Conservation (phyloP, 1,139 yeast genomes). For the Magnusiomyces ingens region DNA sequence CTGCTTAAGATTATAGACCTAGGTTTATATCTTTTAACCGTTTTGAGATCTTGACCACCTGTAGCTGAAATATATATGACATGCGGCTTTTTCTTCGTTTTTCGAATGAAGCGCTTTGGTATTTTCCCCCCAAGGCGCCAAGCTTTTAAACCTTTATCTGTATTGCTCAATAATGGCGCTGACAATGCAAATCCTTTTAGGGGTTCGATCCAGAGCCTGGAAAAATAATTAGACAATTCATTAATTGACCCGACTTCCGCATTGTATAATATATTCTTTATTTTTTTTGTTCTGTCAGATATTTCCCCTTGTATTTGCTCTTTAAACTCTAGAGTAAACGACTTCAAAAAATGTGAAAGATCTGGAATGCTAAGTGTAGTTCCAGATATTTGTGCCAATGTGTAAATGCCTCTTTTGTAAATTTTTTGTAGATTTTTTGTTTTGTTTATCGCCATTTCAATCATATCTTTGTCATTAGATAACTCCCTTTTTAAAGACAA, state of each 20-base stretch:
- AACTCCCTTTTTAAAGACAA: neutral
- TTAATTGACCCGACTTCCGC: neutral
- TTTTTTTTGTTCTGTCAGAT: neutral
- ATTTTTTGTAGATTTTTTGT: neutral
- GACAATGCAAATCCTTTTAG: neutral
- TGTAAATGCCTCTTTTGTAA: no score
- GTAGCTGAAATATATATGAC: neutral
- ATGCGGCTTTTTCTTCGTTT: neutral
- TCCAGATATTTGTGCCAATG: no score
- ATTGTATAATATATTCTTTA: neutral
- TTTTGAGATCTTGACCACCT: neutral
- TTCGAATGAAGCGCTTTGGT: neutral
- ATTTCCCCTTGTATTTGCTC: no score
- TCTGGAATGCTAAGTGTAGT: no score
- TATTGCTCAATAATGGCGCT: no score
- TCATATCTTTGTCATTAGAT: neutral
- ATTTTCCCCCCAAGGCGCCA: no score
- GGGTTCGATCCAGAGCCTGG: slow-evolving; percentile 4
- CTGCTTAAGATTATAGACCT: neutral
- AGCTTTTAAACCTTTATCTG: no score
- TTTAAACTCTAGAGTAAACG: no score
- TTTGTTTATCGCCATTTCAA: neutral
- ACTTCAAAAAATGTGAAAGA: no score
- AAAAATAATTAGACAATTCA: neutral
- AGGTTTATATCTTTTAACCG: neutral